Base-by-base conservation (phyloP, 768 basidiomycete species). In the Boletus pseudopeckii region DNA sequence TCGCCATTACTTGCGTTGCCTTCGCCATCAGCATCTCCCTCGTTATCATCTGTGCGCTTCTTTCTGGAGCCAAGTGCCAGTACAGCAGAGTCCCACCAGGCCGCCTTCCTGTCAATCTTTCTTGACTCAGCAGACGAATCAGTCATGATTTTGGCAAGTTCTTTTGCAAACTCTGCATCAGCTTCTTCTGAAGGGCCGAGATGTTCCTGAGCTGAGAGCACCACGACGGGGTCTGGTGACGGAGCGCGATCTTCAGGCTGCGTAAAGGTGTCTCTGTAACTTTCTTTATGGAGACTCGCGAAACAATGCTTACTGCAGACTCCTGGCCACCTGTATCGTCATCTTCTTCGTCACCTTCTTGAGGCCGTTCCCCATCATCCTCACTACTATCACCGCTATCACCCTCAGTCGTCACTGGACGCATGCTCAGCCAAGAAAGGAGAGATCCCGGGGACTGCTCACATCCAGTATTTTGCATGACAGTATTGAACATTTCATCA, bases 81-180 rank as follows among this genome's bases (percentile, higher is more conserved):
- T 18, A 93, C 85, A 17, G 91, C 83, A 32, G 90, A 87, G 64
- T 98, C 94, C 87, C 92, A 96, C 54, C 95, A 79, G 1, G 90
- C 91, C 1, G 90, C 86, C 71, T 88, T 91, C 72, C 90, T 88
- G 66, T 97, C 94, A 20, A 93, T 84, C 64, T 88, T 91, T 59
- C 92, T 78, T 4, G 87, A 81, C 60, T 97, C 92, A 0, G 81
- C 72, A 17, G 92, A 90, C 15, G 83, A 86, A 61, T 96, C 92
- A 1, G 90, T 92, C 45, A 98, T 85, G 75, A 99, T 85, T 74
- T 90, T 98, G 3, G 96, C 93, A 18, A 99, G 80, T 68, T 98
- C 97, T 68, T 92, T 92, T 9, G 88, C 90, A 64, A 99, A 99
- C 33, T 95, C 96, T 2, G 85, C 89, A 44, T 96, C 90, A 18